phyloP scores from a whole-genome alignment of 805 yeast genomes.

The Cyberlindnera mycetangii region DNA sequence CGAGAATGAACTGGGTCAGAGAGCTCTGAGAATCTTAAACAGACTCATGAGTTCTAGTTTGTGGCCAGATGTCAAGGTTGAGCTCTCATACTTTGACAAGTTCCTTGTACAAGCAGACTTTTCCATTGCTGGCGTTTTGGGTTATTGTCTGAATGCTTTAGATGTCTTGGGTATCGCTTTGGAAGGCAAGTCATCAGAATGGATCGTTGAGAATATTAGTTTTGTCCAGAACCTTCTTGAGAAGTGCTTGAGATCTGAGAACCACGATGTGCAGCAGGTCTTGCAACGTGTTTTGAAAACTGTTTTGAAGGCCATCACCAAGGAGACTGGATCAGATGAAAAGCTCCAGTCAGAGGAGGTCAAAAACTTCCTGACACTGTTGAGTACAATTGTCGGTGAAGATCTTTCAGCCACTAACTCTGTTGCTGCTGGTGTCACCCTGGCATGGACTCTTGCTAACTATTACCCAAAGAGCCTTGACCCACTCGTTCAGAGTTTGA shows the following conservation, averaged over 20 bases:
- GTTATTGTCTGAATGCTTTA: conserved; percentile 84
- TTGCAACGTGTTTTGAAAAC: conserved; percentile 71
- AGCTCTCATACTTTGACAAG: conserved; percentile 83
- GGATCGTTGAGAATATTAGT: conserved; percentile 73
- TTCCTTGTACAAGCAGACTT: conserved; percentile 77
- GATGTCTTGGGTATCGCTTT: conserved; percentile 84
- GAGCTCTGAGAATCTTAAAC: conserved; percentile 76
- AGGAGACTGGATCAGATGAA: conserved; percentile 41
- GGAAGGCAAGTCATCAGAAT: conserved; percentile 68
- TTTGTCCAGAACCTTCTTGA: conserved; percentile 73
- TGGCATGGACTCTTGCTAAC: conserved; percentile 76
- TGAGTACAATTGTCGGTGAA: conserved; percentile 71
- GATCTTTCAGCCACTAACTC: conserved; percentile 72
- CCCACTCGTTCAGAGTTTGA: conserved; percentile 66
- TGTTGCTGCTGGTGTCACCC: conserved; percentile 82
- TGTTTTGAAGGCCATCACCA: conserved; percentile 63
- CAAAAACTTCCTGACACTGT: conserved; percentile 54
- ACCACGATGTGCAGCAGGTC: conserved; percentile 83
- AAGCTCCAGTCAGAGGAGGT: conserved; percentile 62
- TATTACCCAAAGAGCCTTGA: conserved; percentile 74
- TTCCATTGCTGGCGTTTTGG: conserved; percentile 62
- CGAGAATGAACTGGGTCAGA: conserved; percentile 76
- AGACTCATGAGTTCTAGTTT: conserved; percentile 65
- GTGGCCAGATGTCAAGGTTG: conserved; percentile 91
- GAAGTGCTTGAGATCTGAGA: conserved; percentile 76